These are phyloP conservation scores for Neurospora sp. DNA, from an alignment of 495 filamentous ascomycete genomes.

Conservation along the genomic window DNA sequence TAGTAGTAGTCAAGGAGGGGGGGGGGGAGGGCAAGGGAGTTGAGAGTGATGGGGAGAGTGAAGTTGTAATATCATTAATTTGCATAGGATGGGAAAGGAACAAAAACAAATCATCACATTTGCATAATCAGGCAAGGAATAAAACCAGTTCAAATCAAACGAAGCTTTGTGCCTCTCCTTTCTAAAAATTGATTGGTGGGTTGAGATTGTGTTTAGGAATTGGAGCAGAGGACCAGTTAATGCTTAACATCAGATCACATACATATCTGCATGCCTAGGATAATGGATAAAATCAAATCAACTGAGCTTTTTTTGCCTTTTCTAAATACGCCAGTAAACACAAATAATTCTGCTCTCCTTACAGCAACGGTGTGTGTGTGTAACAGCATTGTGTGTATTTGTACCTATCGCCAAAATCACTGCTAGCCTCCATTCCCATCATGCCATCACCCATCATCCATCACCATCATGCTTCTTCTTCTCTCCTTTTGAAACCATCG, in stretches of 20 bases:
- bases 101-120: background rate
- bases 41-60: background rate
- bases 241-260: no score
- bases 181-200: no score
- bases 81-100: background rate
- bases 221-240: no score
- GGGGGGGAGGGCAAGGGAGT: background rate
- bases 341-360: background rate
- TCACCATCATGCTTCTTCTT: background rate
- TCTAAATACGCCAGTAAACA: background rate
- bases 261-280: no score
- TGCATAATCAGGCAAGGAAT: background rate
- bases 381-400: background rate
- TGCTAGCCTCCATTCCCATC: background rate
- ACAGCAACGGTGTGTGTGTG: background rate
- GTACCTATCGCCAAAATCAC: background rate
- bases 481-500: background rate
- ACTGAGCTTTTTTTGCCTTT: background rate
- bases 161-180: no score
- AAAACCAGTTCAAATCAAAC: background rate
- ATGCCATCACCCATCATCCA: background rate
- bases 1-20: background rate
- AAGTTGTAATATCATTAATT: background rate
- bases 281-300: background rate
- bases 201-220: no score